Conservation (phyloP, 2,329 filamentous ascomycete species). For the Colletotrichum filicis region DNA sequence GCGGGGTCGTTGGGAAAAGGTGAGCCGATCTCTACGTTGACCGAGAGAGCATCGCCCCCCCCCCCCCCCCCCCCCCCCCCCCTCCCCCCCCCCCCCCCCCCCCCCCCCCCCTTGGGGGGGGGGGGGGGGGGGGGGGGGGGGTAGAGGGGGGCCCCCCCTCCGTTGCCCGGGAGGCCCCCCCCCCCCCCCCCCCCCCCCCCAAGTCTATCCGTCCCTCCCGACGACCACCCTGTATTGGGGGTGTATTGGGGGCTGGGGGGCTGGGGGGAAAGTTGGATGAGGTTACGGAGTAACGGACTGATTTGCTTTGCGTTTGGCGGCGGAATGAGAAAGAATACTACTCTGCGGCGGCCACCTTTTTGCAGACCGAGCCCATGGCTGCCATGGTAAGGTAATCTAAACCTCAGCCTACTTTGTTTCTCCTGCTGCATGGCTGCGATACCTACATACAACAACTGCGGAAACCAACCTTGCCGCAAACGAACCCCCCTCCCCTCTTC, state of each 20-base stretch:
- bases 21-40: not conserved
- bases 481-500: not conserved
- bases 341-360: not conserved
- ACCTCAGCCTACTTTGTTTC: not conserved
- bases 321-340: not conserved
- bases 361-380: not conserved
- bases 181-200: not conserved
- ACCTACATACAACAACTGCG: no score
- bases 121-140: no score
- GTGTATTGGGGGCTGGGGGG: not conserved
- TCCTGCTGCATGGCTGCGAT: no score
- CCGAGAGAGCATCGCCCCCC: not conserved
- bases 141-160: no score
- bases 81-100: not conserved
- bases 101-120: not conserved
- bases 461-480: no score
- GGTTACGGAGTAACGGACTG: not conserved
- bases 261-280: not conserved
- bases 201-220: not conserved
- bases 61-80: not conserved
- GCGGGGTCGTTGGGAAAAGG: not conserved
- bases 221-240: not conserved
- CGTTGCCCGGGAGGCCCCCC: no score
- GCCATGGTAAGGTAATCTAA: not conserved
- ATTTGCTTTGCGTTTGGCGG: not conserved